Base-by-base conservation (phyloP, 352 stramenopile species). In the Phytophthora fragariae region DNA sequence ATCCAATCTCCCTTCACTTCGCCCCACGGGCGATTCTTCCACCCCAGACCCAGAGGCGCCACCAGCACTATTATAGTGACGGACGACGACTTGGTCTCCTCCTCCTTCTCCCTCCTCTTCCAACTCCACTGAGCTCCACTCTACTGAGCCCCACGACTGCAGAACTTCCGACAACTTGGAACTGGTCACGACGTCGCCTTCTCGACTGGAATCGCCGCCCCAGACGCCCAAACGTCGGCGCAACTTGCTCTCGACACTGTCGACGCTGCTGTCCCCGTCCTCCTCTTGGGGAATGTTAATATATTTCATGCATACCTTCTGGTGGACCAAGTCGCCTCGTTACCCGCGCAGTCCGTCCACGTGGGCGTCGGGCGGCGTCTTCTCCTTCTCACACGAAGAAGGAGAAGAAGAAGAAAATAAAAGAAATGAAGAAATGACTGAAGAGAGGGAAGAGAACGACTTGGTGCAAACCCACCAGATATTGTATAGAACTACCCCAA, bases 241-340 rank as follows among this genome's bases (percentile, higher is more conserved):
- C 24, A 77, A 69, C 11, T 72, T 71, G 61, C 37, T 73, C 53
- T 82, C 75, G 8, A 81, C 35, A 24, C 57, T 73, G 50, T 74
- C 65, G 39, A 79, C 61, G 39, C 57, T 69, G 24, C 72, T 59
- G 33, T 54, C 21, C 63, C 54, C 19, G 57, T 55, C 19, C 19
- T 21, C 19, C 46, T 54, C 17, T 50, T 57, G 41, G n/a, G 41
- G 41, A 49, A 19, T n/a, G 19, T 21, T 21, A 21, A 21, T 21
- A 21, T 21, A 21, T 21, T 21, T 21, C 19, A 21, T 21, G 19
- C 19, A 21, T 21, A 21, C 19, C 39, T 92, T 92, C 47, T 92
- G 85, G 85, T 92, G 85, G 83, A 82, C 76, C 31, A 63, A 60
- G 29, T 81, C 79, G n/a, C 76, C 77, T 54, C 73, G 73, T 8